phyloP scores from a whole-genome alignment of 2,329 filamentous ascomycete species.

The Aureobasidium sp. region DNA sequence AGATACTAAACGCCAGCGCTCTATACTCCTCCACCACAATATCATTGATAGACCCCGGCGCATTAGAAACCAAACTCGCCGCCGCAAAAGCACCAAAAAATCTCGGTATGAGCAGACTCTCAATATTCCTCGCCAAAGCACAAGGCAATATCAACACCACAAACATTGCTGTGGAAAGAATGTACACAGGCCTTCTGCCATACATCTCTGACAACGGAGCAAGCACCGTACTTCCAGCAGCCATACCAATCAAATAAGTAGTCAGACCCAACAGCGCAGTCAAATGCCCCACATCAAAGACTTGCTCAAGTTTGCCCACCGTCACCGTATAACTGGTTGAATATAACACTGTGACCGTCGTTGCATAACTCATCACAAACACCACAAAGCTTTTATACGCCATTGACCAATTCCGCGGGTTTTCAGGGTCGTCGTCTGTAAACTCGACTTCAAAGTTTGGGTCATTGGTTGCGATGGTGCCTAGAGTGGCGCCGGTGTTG shows the following conservation, averaged over 20 bases:
- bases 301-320: slow-evolving; percentile 57
- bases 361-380: slow-evolving; percentile 48
- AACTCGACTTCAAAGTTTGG: slow-evolving; percentile 68
- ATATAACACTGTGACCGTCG: slow-evolving; percentile 53
- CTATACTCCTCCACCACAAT: slow-evolving; percentile 71
- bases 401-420: slow-evolving; percentile 62
- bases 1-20: slow-evolving; percentile 74
- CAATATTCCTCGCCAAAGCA: slow-evolving; percentile 59
- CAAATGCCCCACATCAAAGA: slow-evolving; percentile 54
- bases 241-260: slow-evolving; percentile 67
- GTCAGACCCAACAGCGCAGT: slow-evolving; percentile 67
- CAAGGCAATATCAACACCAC: slow-evolving; percentile 63
- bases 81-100: slow-evolving; percentile 70
- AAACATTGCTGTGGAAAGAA: slow-evolving; percentile 56
- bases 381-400: slow-evolving; percentile 49
- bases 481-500: not conserved
- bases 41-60: slow-evolving; percentile 75
- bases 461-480: slow-evolving; percentile 22
- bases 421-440: slow-evolving; percentile 52
- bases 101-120: slow-evolving; percentile 58
- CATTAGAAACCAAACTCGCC: slow-evolving; percentile 73
- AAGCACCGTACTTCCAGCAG: slow-evolving; percentile 60
- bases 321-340: slow-evolving; percentile 78
- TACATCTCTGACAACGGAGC: slow-evolving; percentile 68
- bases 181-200: slow-evolving; percentile 58